Evolutionary conservation across 1,284 basidiomycete genomes (phyloP).

Genomic region (Cutaneotrichosporon cavernicola): DNA sequence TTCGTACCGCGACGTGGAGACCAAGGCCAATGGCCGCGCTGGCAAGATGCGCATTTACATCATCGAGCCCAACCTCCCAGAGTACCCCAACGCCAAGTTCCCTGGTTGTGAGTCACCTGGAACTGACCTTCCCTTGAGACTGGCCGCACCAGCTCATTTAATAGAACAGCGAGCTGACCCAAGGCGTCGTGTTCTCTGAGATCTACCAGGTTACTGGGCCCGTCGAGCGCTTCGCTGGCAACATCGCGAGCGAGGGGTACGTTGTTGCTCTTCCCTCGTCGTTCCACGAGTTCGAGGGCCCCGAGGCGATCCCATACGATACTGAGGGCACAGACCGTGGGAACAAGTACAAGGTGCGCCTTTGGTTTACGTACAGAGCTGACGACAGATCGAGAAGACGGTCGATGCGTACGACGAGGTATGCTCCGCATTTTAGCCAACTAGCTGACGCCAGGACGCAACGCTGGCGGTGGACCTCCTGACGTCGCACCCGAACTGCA

Average conservation of each 20-base stretch:
- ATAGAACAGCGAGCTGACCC: conserved; percentile 1
- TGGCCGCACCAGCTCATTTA: background rate
- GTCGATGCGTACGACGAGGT: conserved; percentile 82
- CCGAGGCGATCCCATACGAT: conserved; percentile 82
- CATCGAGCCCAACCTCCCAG: conserved; percentile 50
- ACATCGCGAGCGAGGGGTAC: conserved; percentile 79
- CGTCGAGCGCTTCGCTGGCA: conserved; percentile 67
- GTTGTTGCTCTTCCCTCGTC: conserved; percentile 48
- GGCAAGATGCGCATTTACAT: conserved; percentile 67
- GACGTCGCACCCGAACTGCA: conserved; percentile 71
- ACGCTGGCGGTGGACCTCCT: conserved; percentile 73
- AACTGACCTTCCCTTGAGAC: background rate
- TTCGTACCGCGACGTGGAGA: conserved; percentile 70
- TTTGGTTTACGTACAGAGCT: background rate
- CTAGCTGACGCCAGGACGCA: conserved; percentile 61
- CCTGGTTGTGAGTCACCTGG: conserved; percentile 42
- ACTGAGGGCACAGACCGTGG: conserved; percentile 83
- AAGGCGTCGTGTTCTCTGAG: conserved; percentile 52
- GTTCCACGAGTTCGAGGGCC: conserved; percentile 87
- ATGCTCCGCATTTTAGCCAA: conserved; percentile 6
- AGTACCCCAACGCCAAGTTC: conserved; percentile 53
- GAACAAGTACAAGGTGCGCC: conserved; percentile 75
- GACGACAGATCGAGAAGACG: conserved; percentile 71
- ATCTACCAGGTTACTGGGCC: conserved; percentile 55
- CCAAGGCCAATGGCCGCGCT: conserved; percentile 62